Percentiles rank a stretch among this genome's conserved stretches.
phyloP scores from a whole-genome alignment of 2,329 filamentous ascomycete genomes.

The Venturia effusa region DNA sequence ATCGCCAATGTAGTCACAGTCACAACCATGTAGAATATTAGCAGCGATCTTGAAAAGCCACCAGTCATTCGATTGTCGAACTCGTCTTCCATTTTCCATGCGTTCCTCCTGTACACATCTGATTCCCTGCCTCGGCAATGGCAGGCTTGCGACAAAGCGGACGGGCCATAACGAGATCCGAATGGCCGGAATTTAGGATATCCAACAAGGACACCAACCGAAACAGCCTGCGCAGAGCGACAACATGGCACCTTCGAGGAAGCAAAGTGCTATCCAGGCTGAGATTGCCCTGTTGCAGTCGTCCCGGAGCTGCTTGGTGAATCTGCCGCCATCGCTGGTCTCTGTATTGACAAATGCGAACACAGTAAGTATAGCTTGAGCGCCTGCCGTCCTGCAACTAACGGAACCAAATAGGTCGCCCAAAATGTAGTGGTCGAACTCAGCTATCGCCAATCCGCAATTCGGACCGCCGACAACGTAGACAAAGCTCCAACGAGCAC shows the following conservation, averaged over 20 bases:
- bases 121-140: not conserved
- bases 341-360: conserved; percentile 80
- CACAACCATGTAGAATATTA: not conserved
- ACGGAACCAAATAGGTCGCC: conserved; percentile 48
- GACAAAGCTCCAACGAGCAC: conserved; percentile 28
- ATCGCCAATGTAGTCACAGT: not conserved
- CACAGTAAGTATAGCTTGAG: conserved; percentile 49
- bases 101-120: not conserved
- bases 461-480: conserved; percentile 28
- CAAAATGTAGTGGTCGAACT: conserved; percentile 97
- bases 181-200: not conserved
- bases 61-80: not conserved
- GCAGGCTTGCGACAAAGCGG: not conserved
- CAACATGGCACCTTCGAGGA: conserved; percentile 23
- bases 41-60: not conserved
- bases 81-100: not conserved
- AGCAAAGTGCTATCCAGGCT: conserved; percentile 47
- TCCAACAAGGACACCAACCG: not conserved
- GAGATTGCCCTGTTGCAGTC: conserved; percentile 72
- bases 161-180: not conserved
- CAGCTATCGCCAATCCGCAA: conserved; percentile 54
- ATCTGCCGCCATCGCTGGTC: conserved; percentile 76
- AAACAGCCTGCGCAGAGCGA: not conserved
- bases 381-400: conserved; percentile 10
- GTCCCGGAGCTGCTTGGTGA: conserved; percentile 89